Conservation (phyloP, 306 rosid genomes). For the Nissolia schottii region DNA sequence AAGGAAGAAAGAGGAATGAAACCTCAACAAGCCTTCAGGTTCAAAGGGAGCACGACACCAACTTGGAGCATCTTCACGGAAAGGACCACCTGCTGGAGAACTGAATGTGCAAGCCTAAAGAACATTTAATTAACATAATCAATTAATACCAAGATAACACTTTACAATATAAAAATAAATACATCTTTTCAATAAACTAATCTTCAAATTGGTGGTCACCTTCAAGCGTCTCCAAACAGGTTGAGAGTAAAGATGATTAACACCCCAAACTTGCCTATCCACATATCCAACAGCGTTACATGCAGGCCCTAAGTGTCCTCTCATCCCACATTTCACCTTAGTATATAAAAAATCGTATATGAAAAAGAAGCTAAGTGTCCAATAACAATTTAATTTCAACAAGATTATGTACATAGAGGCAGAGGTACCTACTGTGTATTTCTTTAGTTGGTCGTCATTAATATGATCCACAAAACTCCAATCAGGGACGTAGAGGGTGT, state of each 20-base stretch:
- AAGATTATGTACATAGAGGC: neutral
- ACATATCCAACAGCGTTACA: slow-evolving; percentile 89
- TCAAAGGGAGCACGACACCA: slow-evolving; percentile 88
- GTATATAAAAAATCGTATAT: slow-evolving; percentile 28
- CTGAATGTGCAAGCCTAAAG: slow-evolving; percentile 59
- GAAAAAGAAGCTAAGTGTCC: neutral
- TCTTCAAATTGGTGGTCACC: too few species aligned
- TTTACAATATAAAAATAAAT: neutral
- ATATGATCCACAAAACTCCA: slow-evolving; percentile 58
- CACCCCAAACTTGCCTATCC: slow-evolving; percentile 85
- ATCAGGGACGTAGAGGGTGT: slow-evolving; percentile 66
- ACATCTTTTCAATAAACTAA: too few species aligned
- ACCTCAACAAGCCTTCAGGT: slow-evolving; percentile 87
- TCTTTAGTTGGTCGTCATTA: neutral
- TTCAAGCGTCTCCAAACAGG: slow-evolving; percentile 84
- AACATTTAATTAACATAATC: neutral
- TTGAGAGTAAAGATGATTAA: slow-evolving; percentile 69
- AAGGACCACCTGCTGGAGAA: slow-evolving; percentile 41
- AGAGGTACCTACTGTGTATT: slow-evolving; percentile 45
- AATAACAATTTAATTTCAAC: neutral
- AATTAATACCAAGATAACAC: neutral
- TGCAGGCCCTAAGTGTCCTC: slow-evolving; percentile 88
- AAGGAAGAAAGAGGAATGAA: neutral
- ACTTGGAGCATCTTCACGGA: slow-evolving; percentile 59
- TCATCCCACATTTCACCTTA: slow-evolving; percentile 81